Base-by-base conservation (phyloP, 2,329 filamentous ascomycete species). In the Tolypocladium sp. region DNA sequence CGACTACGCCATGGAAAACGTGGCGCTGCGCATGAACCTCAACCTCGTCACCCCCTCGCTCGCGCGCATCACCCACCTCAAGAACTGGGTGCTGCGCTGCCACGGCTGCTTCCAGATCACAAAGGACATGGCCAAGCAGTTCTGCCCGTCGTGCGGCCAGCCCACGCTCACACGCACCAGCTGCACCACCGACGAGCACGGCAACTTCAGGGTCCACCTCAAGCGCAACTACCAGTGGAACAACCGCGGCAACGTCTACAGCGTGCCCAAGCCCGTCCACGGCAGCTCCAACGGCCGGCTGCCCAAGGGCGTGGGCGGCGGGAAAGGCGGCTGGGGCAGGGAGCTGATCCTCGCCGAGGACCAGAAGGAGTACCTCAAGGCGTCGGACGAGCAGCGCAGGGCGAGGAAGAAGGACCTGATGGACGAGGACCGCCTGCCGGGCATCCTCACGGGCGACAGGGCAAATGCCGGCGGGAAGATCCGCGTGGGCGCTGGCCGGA, bases 1-100 rank as follows among this genome's bases (percentile, higher is more conserved):
- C 59, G 94, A 99, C 78, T 97, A 90, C 75, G 93, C 94, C 58
- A 96, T 99, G 91, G 93, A 97, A 77, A 97, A 97, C 71, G 92
- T 97, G 9, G 84, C 94, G 2, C 82, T 99, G 5, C 91, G 95
- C 66, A 95, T 97, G 79, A 96, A 97, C 76, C 84, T 99, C 57
- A 91, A 94, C 70, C 84, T 97, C 13, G 82, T 97, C 60, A 92
- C 92, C 0, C 83, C 90, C 0, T 82, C 85, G 20, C 79, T 97
- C 61, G 83, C 90, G 63, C 86, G 92, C 67, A 91, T 99, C 70
- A 88, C 86, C 42, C 86, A 89, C 61, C 82, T 97, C 64, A 93
- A 92, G 73, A 93, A 90, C 15, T 96, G 91, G 81, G 86, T 97
- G 4, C 82, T 96, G 59, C 88, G 94, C 51, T 99, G 94, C 79